Base-by-base conservation (phyloP, 305 asterid species). In the Caryopteris hybrid region DNA sequence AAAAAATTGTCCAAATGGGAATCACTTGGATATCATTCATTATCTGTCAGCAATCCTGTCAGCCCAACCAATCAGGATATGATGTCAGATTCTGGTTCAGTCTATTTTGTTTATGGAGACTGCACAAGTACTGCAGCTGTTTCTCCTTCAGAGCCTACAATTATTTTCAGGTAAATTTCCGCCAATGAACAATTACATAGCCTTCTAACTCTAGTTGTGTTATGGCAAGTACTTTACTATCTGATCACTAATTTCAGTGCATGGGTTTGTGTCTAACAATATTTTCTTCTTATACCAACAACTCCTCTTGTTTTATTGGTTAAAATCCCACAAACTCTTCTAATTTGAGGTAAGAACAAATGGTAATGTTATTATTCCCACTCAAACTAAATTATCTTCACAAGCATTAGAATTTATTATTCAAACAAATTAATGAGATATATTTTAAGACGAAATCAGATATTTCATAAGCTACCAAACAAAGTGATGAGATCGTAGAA, bases 91-190 rank as follows among this genome's bases (percentile, higher is more conserved):
- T 74, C 91, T 76, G 92, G 94, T 41, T 73, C 83, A 58, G 90
- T 93, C 72, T 78, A 83, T 75, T 86, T 91, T 78, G 95, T 91
- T 58, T 93, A 90, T 78, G 99, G 97, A 67, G 97, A 93, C 84
- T 93, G 99, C 84, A 93, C 99, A 48, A 83, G 73, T 68, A 85
- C 99, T 66, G 69, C 84, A 61, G 72, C 73, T 33, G 87, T 72
- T 58, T 78, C 83, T 64, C 89, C 95, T 47, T 80, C 87, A 8
- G 96, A 80, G 71, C 85, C 95, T 47, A 76, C 90, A 38, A 67
- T 93, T 50, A 83, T 93, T 61, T 88, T 88, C 83, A 88, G 99
- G 99, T 90, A 67, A 12, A 61, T 54, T 36, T 68, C 13, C 42
- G 5, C 12, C 34, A 50, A 39, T 34, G 13, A 47, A 22, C 65